phyloP scores from a whole-genome alignment of 1,139 yeast species.

The Meyerozyma sp. region DNA sequence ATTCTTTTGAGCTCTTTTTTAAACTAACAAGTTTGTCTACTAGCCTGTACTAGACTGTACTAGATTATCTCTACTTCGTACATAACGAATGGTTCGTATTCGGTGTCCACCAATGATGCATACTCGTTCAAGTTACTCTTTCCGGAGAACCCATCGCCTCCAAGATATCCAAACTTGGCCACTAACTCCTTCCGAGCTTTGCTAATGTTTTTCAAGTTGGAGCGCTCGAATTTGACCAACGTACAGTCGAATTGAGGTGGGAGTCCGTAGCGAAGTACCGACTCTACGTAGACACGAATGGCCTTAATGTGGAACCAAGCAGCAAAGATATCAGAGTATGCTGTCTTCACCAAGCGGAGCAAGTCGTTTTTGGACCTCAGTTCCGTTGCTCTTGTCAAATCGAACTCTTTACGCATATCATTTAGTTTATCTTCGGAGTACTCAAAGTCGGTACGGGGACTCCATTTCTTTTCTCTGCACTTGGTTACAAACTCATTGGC shows the following conservation, averaged over 20 bases:
- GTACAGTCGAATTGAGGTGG: constrained; percentile 86
- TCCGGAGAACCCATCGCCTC: constrained; percentile 81
- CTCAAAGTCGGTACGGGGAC: constrained; percentile 82
- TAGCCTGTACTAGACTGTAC: background rate
- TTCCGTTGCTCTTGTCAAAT: constrained; percentile 70
- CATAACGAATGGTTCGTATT: constrained; percentile 91
- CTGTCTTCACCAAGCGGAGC: constrained; percentile 76
- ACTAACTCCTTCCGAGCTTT: constrained; percentile 66
- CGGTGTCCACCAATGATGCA: constrained; percentile 87
- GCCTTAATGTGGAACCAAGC: constrained; percentile 87
- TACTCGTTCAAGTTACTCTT: constrained; percentile 70
- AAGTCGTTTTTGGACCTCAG: constrained; percentile 71
- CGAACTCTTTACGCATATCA: constrained; percentile 71
- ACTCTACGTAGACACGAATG: constrained; percentile 50
- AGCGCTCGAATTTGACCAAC: constrained; percentile 40
- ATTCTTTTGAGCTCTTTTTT: too few species aligned
- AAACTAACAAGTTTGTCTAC: too few species aligned
- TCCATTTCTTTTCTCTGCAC: constrained; percentile 83
- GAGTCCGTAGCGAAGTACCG: constrained; percentile 88
- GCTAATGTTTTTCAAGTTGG: constrained; percentile 37
- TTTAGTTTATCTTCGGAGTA: constrained; percentile 76
- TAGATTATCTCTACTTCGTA: constrained; percentile 47
- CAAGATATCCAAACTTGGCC: constrained; percentile 77
- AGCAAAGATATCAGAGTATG: constrained; percentile 77
- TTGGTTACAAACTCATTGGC: constrained; percentile 63